Conservation (phyloP, 805 yeast species). For the Starmerella kuoi region DNA sequence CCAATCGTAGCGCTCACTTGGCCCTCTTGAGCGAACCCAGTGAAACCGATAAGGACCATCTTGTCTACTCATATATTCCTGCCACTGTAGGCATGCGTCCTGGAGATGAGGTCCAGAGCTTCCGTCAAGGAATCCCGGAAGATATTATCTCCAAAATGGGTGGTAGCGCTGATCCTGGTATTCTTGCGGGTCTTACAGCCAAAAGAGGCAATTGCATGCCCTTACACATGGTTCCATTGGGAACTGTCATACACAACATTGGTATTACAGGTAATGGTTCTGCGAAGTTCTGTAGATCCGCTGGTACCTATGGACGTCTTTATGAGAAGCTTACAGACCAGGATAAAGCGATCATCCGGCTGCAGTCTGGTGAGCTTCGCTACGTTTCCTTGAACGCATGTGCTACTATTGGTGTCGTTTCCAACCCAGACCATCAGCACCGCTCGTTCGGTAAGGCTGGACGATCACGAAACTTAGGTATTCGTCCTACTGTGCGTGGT, state of each 20-base stretch:
- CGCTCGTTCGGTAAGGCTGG: constrained; percentile 93
- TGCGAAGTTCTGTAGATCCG: constrained; percentile 83
- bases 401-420: constrained; percentile 87
- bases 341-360: constrained; percentile 60
- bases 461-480: constrained; percentile 79
- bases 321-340: constrained; percentile 63
- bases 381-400: constrained; percentile 74
- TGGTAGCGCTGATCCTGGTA: constrained; percentile 83
- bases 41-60: constrained; percentile 23
- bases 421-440: constrained; percentile 86
- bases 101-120: constrained; percentile 84
- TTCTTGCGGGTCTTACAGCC: constrained; percentile 72
- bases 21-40: constrained; percentile 53
- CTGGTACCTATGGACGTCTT: constrained; percentile 87
- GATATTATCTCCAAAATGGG: constrained; percentile 72
- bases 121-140: constrained; percentile 75
- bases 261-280: constrained; percentile 67
- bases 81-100: constrained; percentile 89
- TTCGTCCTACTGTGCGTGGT: constrained; percentile 93
- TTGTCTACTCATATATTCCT: constrained; percentile 54
- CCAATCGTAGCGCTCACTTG: constrained; percentile 85
- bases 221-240: constrained; percentile 83
- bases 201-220: constrained; percentile 94
- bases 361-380: constrained; percentile 89
- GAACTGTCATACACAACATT: constrained; percentile 76